Evolutionary conservation across 192 early-diverging fungal genomes (phyloP).

Genomic region (Phlyctochytrium bullatum): DNA sequence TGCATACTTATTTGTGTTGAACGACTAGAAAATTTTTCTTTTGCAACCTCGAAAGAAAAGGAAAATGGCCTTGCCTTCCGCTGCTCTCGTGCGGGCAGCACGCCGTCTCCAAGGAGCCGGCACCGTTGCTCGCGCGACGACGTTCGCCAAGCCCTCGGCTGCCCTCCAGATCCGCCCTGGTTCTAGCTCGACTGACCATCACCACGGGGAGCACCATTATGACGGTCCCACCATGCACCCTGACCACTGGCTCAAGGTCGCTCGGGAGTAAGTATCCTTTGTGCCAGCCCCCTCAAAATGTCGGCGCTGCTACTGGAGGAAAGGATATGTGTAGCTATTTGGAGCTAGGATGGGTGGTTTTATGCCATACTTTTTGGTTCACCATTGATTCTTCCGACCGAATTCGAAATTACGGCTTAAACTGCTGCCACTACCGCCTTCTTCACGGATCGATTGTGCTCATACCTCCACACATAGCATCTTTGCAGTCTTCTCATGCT

Average conservation of each 20-base stretch:
- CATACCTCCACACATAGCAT: neutral
- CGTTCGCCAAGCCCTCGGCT: too few relatives aligned
- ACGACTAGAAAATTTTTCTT: too few relatives aligned
- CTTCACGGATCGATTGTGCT: neutral
- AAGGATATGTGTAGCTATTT: neutral
- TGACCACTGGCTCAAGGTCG: slow-evolving; percentile 25
- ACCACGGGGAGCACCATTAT: neutral
- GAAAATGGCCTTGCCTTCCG: too few relatives aligned
- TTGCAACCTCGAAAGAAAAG: too few relatives aligned
- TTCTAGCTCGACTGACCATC: too few relatives aligned
- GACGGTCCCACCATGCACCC: neutral
- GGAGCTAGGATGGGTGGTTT: neutral
- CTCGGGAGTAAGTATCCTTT: slow-evolving; percentile 18
- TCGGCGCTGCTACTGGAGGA: neutral
- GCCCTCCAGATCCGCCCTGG: too few relatives aligned
- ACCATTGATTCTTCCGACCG: neutral
- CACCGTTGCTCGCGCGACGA: too few relatives aligned
- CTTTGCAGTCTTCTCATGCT: too few relatives aligned
- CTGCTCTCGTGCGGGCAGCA: too few relatives aligned
- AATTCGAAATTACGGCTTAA: neutral
- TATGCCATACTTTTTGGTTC: neutral
- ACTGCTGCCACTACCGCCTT: neutral
- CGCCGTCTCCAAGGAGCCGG: too few relatives aligned
- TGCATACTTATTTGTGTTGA: too few relatives aligned
- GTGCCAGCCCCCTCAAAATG: neutral